These are phyloP conservation scores for Neurospora terricola DNA, from an alignment of 495 filamentous ascomycete species.

Conservation along the genomic window DNA sequence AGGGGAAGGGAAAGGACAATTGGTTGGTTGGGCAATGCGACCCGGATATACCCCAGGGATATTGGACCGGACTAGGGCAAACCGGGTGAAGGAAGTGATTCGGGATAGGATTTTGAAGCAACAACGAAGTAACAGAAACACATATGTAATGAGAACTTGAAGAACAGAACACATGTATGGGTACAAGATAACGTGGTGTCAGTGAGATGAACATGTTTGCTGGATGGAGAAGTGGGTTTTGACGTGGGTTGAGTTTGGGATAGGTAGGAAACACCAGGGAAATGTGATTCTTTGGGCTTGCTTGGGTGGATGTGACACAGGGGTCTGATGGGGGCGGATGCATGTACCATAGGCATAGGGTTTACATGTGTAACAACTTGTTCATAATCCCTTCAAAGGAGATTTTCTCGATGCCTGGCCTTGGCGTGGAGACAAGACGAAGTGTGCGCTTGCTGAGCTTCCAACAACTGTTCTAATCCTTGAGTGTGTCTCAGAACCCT, in stretches of 20 bases:
- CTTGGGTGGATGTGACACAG: not conserved
- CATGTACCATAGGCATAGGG: not conserved
- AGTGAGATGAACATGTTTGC: not conserved
- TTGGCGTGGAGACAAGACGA: no score
- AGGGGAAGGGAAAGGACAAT: not conserved
- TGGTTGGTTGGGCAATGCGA: not conserved
- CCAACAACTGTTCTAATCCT: no score
- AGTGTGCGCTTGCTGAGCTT: no score
- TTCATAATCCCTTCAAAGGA: no score
- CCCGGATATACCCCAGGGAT: not conserved
- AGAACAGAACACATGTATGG: not conserved
- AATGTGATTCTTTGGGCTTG: not conserved
- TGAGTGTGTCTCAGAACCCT: no score
- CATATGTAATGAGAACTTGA: not conserved
- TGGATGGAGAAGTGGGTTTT: not conserved
- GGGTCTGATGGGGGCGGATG: not conserved
- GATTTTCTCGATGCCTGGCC: no score
- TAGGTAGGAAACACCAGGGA: not conserved
- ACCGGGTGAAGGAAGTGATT: not conserved
- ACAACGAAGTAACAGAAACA: not conserved
- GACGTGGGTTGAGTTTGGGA: not conserved
- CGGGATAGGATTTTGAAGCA: not conserved
- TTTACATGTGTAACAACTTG: no score
- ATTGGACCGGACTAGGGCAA: not conserved
- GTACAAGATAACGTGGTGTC: not conserved